Base-by-base conservation (phyloP, 257 asterid species). In the Solanum ahanhuiri region DNA sequence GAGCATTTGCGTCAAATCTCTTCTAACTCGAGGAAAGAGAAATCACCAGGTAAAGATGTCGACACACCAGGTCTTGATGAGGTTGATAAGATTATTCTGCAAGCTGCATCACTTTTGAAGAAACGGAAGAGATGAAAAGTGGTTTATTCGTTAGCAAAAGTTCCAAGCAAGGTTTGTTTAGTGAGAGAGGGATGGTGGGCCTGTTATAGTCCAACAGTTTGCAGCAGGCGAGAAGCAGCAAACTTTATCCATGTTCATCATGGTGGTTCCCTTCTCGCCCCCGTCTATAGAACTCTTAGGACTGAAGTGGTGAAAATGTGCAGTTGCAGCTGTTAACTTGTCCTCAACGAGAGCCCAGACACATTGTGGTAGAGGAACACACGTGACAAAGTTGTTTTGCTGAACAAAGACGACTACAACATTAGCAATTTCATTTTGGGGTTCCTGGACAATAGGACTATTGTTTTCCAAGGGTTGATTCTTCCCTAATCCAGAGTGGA, bases 31-130 rank as follows among this genome's bases (percentile, higher is more conserved):
- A 91, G 91, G 84, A 94, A 85, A 77, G 93, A 86, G 89, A 97
- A 93, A 85, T 85, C 82, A 18, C 2, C 79, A 11, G 92, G 88
- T 9, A 82, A 87, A 82, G 91, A 90, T 69, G 89, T 69, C 18
- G 93, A 90, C 31, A 71, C 85, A 48, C 89, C 91, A 12, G 95
- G 90, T 87, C 89, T 97, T 83, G 99, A 97, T 35, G 98, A 97
- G 89, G 95, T 97, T 77, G 99, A 95, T 88, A 89, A 90, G 87
- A 86, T 97, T 92, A 88, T 97, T 83, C 88, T 95, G 37, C 90
- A 93, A 64, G 98, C 98, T 37, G 96, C 96, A 86, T 95, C 99
- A 7, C 98, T 94, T 87, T 90, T 97, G 90, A 96, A 91, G 94
- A 95, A 93, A 83, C 93, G 88, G 79, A 92, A 92, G 90, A 91